These are phyloP conservation scores for Reutealis trisperma DNA, from an alignment of 345 rosid species.

Conservation along the genomic window DNA sequence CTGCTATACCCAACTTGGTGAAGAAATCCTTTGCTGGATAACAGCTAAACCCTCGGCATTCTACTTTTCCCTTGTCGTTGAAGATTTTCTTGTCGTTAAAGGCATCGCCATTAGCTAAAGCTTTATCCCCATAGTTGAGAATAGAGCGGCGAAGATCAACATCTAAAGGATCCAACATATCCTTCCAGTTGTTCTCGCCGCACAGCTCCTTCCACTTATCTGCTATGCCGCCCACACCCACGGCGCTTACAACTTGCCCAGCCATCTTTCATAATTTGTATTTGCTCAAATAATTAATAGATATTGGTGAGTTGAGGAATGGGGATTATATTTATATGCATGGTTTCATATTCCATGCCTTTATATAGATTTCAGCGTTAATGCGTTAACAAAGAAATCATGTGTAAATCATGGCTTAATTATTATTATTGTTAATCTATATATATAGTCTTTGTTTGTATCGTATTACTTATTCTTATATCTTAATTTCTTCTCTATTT, in stretches of 20 bases:
- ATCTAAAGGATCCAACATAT: conserved; percentile 46
- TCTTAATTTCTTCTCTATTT: no score
- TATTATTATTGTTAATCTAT: no score
- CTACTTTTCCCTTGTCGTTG: conserved; percentile 26
- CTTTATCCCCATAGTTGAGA: conserved; percentile 50
- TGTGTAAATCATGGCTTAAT: no score
- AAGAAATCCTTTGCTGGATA: conserved; percentile 38
- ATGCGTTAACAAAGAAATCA: no score
- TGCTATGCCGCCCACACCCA: conserved; percentile 23
- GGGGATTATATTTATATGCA: no score
- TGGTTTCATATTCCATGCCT: no score
- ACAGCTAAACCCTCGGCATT: conserved; percentile 34
- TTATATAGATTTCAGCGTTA: no score
- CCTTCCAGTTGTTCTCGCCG: conserved; percentile 41
- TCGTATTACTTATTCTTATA: no score
- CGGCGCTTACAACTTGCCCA: conserved; percentile 44
- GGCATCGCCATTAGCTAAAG: conserved; percentile 33
- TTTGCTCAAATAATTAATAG: not conserved
- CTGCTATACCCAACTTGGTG: conserved; percentile 35
- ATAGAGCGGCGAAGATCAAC: conserved; percentile 46
- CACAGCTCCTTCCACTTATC: conserved; percentile 46
- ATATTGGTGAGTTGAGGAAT: conserved; percentile 29
- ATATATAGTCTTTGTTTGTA: no score
- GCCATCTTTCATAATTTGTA: not conserved
- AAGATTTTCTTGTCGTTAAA: conserved; percentile 34